Evolutionary conservation across 257 asterid genomes (phyloP), one percentile per base, ranked within the genome.

Genomic region (Solanum gracilifrons): DNA sequence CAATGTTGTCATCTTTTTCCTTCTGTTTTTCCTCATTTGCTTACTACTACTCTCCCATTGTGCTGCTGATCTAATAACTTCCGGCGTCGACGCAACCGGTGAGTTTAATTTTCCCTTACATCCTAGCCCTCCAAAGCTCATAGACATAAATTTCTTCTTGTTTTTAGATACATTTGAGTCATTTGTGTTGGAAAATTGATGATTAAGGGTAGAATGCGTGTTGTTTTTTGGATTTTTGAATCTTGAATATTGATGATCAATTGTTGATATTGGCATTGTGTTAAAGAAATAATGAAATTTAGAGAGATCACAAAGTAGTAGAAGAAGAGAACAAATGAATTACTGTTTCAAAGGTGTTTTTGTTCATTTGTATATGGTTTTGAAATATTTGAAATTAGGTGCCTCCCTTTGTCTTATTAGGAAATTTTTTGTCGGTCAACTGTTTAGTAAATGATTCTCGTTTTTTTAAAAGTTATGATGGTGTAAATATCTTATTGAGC

Each of bases 111-210:
- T 21, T 83, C 92, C 92, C 84, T 87, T 90, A 87, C 95, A 94
- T 41, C 95, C 94, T 69, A 94, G 87, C 76, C 94, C 94, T 86
- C 87, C 76, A 36, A 92, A 87, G 39, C 88, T 91, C 31, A 84
- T 87, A 58, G 88, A 80, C 83, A 86, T 21, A 72, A 90, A 88
- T 69, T 41, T 89, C 66, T 82, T 85, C 71, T 90, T 89, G n/a
- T 87, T 90, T 89, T 89, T 90, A 13, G 93, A 27, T 46, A 27
- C 85, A 43, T 4, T 79, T 79, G 84, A 41, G 10, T 3, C 51
- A 23, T 75, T 75, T 75, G 83, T 23, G 55, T 76, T 39, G 58
- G 83, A 71, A 71, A 69, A 69, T 66, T 66, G 73, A 66, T n/a
- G 35, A 12, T 66, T 66, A 25, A 2, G 85, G 66, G 90, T 91